These are phyloP conservation scores for Solanum gandarillasii DNA, from an alignment of 257 asterid species.

Conservation along the genomic window DNA sequence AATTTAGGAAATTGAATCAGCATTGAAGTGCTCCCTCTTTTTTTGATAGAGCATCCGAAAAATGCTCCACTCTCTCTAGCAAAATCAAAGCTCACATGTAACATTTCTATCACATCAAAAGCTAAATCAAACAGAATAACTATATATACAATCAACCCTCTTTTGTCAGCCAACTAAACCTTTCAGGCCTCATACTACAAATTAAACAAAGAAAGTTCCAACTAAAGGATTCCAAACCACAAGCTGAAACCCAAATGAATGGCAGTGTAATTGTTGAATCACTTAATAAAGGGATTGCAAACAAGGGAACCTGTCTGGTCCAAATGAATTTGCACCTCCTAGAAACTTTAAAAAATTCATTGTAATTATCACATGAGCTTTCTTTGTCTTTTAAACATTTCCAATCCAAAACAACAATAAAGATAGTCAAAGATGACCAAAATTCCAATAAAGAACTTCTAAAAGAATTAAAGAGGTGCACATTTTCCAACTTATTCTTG, in stretches of 20 bases:
- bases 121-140: not conserved
- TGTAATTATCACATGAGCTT: not conserved
- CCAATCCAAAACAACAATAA: not conserved
- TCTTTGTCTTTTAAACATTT: not conserved
- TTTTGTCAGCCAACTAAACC: not conserved
- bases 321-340: not conserved
- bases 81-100: not conserved
- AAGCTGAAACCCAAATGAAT: not conserved
- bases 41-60: not conserved
- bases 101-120: not conserved
- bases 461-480: not conserved
- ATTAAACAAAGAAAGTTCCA: not conserved
- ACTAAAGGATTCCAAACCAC: not conserved
- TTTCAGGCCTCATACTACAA: not conserved
- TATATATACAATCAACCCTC: not conserved
- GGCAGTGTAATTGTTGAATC: not conserved
- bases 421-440: not conserved
- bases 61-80: not conserved
- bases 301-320: not conserved
- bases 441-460: not conserved
- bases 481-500: not conserved
- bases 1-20: not conserved
- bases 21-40: not conserved
- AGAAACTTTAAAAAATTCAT: not conserved
- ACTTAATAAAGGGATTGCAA: not conserved